Conservation (phyloP, 2,329 filamentous ascomycete species). For the Sporothrix variecibatus region DNA sequence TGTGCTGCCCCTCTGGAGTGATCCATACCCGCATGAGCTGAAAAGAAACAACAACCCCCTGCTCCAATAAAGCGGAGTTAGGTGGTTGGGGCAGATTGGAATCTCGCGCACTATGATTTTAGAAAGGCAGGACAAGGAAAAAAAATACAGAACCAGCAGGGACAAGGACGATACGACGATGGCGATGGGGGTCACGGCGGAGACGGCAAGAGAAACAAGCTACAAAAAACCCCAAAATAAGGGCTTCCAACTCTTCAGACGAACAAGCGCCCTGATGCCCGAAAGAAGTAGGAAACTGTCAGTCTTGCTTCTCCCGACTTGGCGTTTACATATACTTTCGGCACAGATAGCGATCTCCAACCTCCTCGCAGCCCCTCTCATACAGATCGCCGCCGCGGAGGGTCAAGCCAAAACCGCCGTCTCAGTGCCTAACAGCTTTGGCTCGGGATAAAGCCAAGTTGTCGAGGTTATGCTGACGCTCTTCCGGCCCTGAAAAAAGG, state of each 20-base stretch:
- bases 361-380: constrained; percentile 1
- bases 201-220: not conserved
- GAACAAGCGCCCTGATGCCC: not conserved
- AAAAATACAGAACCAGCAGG: not conserved
- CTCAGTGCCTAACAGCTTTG: not conserved
- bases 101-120: not conserved
- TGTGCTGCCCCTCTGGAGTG: not conserved
- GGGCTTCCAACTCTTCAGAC: not conserved
- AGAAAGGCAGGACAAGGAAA: not conserved
- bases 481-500: not conserved
- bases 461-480: not conserved
- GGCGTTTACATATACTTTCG: not conserved
- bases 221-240: not conserved
- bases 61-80: constrained; percentile 16
- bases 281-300: not conserved
- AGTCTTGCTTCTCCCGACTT: not conserved
- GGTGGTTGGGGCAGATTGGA: not conserved
- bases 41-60: constrained; percentile 3
- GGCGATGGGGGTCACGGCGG: not conserved
- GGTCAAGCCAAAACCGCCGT: constrained; percentile 17
- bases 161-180: not conserved
- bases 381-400: constrained; percentile 12
- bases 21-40: constrained; percentile 15
- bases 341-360: not conserved
- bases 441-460: not conserved